Percentiles rank a stretch among this genome's conserved stretches.
Evolutionary conservation across 352 stramenopile species (phyloP).

Genomic region (Aphanomyces invadans): DNA sequence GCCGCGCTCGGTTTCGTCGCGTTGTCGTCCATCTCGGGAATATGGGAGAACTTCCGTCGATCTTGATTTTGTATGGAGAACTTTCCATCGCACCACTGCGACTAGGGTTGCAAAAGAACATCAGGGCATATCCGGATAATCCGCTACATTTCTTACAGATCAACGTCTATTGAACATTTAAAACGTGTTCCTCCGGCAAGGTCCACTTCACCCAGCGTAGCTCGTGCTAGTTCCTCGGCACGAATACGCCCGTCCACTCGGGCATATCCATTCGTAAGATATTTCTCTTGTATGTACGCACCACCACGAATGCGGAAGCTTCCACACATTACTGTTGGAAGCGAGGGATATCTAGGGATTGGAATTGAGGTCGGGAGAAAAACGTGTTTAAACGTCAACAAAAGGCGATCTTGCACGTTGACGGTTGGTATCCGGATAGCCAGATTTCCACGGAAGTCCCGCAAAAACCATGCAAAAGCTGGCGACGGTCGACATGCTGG

Average conservation of each 20-base stretch:
- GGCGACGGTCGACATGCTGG: neutral
- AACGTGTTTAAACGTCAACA: neutral
- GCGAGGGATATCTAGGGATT: neutral
- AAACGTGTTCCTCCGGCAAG: neutral
- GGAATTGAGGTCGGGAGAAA: too few relatives aligned
- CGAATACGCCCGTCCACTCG: too few relatives aligned
- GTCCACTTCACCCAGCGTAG: too few relatives aligned
- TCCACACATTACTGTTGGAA: too few relatives aligned
- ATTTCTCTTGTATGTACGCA: too few relatives aligned
- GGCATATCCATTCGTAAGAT: too few relatives aligned
- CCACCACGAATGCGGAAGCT: too few relatives aligned
- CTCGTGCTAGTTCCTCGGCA: too few relatives aligned
- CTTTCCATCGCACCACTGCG: slow-evolving; percentile 5
- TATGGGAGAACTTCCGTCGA: slow-evolving; percentile 8
- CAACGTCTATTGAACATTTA: neutral
- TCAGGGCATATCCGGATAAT: neutral
- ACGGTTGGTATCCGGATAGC: neutral
- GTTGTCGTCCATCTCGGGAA: slow-evolving; percentile 10
- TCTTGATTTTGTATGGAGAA: neutral
- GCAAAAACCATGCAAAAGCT: neutral
- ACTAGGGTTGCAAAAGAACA: neutral
- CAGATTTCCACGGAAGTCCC: slow-evolving; percentile 2
- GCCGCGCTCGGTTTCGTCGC: neutral
- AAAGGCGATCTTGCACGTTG: neutral
- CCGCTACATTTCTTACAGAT: neutral